Percentiles rank a stretch among this genome's conserved stretches.
phyloP scores from a whole-genome alignment of 2,329 filamentous ascomycete species.

The Magnaporthiopsis rhizophila region DNA sequence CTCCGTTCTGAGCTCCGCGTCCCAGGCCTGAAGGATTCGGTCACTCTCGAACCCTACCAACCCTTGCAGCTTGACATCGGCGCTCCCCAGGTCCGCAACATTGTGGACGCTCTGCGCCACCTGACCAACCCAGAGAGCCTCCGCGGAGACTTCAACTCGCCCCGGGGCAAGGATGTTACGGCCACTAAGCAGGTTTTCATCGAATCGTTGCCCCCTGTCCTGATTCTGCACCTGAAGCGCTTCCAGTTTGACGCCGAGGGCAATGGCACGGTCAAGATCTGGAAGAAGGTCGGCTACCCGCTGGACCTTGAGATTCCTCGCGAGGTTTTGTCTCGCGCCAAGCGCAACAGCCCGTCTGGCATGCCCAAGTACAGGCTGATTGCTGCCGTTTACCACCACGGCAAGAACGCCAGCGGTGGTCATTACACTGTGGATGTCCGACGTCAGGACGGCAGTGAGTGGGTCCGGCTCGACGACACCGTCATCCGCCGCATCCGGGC shows the following conservation, averaged over 20 bases:
- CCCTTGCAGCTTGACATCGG: slow-evolving; percentile 93
- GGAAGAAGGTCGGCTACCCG: slow-evolving; percentile 96
- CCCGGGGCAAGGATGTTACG: slow-evolving; percentile 65
- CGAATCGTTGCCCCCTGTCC: slow-evolving; percentile 79
- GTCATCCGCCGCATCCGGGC: slow-evolving; percentile 75
- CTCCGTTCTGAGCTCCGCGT: slow-evolving; percentile 84
- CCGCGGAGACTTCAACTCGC: slow-evolving; percentile 75
- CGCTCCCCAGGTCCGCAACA: slow-evolving; percentile 76
- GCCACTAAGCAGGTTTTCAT: slow-evolving; percentile 95
- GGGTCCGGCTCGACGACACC: slow-evolving; percentile 94
- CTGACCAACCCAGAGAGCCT: slow-evolving; percentile 78
- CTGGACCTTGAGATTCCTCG: slow-evolving; percentile 89
- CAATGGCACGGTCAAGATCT: slow-evolving; percentile 86
- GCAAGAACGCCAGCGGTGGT: slow-evolving; percentile 89
- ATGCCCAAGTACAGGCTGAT: slow-evolving; percentile 79
- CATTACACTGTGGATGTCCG: slow-evolving; percentile 98
- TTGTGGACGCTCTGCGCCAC: slow-evolving; percentile 80
- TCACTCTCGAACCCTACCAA: slow-evolving; percentile 90
- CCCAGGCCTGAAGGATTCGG: slow-evolving; percentile 78
- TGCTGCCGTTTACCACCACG: slow-evolving; percentile 93
- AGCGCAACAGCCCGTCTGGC: slow-evolving; percentile 59
- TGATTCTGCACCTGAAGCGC: slow-evolving; percentile 92
- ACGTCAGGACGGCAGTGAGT: slow-evolving; percentile 88
- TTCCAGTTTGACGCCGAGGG: slow-evolving; percentile 90
- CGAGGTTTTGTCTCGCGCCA: slow-evolving; percentile 75